Base-by-base conservation (phyloP, 768 basidiomycete species). In the Epithele typhae region DNA sequence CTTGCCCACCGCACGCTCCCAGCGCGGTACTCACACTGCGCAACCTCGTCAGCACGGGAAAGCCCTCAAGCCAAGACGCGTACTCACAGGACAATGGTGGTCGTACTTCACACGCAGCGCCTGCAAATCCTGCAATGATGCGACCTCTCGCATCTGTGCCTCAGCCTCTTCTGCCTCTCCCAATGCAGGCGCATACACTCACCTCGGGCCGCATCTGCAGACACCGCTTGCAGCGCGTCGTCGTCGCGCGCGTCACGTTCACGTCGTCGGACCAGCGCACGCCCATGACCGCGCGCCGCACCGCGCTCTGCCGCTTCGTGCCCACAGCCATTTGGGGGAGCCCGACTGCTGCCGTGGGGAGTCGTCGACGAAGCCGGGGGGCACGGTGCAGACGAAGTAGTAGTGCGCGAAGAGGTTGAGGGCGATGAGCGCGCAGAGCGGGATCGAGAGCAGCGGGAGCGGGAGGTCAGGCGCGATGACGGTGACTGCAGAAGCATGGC, bases 61-160 rank as follows among this genome's bases (percentile, higher is more conserved):
- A 7, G n/a, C n/a, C n/a, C n/a, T n/a, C 30, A 32, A 19, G 17
- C 7, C 35, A n/a, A n/a, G 9, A 36, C 35, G 17, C 11, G 23
- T n/a, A 82, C 87, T 64, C 61, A 91, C 88, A 47, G 90, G 89
- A 68, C 91, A 92, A 64, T 92, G 91, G 57, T 92, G 91, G 59
- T 92, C 91, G 61, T 84, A 93, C 61, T 92, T 92, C 37, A 97
- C 22, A 96, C 81, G 59, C 93, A 96, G 42, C 76, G 78, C 55
- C 92, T 90, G 63, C 93, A 96, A 60, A 96, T 84, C 21, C 84
- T 77, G 67, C 93, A 96, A 65, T 95, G 93, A 62, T 97, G 93
- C 8, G 93, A 77, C 68, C 93, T 81, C 92, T 95, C 56, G 48
- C 37, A 45, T n/a, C 34, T 37, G 42, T 34, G 17, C 38, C 40